These are phyloP conservation scores for Stephania yunnanensis DNA, from an alignment of 164 flowering plant genomes.

Conservation along the genomic window DNA sequence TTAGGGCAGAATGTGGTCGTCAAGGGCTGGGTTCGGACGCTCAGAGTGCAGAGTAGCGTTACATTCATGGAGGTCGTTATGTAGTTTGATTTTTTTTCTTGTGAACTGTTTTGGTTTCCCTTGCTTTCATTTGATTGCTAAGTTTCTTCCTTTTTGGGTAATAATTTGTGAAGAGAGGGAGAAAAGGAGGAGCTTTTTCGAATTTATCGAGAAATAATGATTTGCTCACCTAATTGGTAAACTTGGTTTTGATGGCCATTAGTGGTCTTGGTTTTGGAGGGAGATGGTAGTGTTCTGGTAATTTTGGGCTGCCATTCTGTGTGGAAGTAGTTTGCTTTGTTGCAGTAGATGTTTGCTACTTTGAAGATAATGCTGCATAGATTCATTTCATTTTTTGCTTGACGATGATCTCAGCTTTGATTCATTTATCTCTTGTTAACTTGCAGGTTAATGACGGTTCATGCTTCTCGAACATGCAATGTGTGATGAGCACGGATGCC, in stretches of 20 bases:
- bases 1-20: constrained; percentile 61
- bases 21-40: constrained; percentile 90
- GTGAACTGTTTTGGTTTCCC: not conserved
- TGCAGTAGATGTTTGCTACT: not conserved
- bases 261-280: not conserved
- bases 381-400: not conserved
- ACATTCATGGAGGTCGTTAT: constrained; percentile 70
- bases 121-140: not conserved
- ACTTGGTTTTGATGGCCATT: not conserved
- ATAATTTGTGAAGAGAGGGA: no score
- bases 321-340: not conserved
- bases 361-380: not conserved
- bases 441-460: constrained; percentile 91
- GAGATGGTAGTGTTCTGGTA: not conserved
- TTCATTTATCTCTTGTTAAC: not conserved
- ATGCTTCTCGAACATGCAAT: constrained; percentile 96
- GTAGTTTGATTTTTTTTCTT: not conserved
- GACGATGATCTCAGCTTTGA: not conserved
- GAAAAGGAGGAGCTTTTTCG: no score
- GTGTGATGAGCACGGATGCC: constrained; percentile 71
- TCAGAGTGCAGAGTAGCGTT: constrained; percentile 73
- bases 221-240: no score
- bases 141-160: no score
- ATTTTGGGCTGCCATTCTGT: not conserved
- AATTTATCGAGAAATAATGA: no score